A percentile compares a stretch with the other conserved stretches of the same genome.
Evolutionary conservation across 2,329 filamentous ascomycete genomes (phyloP).

Genomic region (Pseudogymnoascus sp.): DNA sequence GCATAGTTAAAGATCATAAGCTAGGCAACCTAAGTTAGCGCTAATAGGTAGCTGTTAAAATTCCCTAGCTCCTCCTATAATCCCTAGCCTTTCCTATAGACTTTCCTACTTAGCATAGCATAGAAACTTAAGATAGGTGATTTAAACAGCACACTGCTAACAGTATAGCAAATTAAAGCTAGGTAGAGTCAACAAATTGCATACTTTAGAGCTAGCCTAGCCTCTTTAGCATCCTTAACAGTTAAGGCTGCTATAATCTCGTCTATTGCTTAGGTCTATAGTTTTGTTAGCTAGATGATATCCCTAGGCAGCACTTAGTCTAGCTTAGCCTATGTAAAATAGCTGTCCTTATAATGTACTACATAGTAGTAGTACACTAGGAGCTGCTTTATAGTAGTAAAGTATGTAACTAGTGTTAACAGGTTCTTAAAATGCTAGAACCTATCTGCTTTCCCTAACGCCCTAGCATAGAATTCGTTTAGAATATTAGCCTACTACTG

Average conservation of each 20-base stretch:
- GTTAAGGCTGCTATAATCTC: conserved; percentile 10
- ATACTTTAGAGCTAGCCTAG: conserved; percentile 12
- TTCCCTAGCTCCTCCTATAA: conserved; percentile 13
- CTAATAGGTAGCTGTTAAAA: conserved; percentile 13
- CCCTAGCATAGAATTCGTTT: too few species aligned
- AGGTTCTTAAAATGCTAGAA: too few species aligned
- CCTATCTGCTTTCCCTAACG: too few species aligned
- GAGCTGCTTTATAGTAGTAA: too few species aligned
- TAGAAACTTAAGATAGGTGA: conserved; percentile 14
- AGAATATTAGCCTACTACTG: too few species aligned
- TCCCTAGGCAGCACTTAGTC: not conserved
- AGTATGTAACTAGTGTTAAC: too few species aligned
- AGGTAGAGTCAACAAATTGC: conserved; percentile 12
- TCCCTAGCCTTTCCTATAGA: not conserved
- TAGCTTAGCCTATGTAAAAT: conserved; percentile 6
- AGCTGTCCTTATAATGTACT: conserved; percentile 3
- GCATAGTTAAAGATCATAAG: conserved; percentile 9
- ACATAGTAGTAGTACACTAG: conserved; percentile 14
- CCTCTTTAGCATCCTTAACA: conserved; percentile 13
- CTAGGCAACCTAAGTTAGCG: conserved; percentile 11
- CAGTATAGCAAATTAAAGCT: conserved; percentile 12
- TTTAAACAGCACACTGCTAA: conserved; percentile 12
- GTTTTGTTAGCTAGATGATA: not conserved
- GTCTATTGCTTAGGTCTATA: conserved; percentile 11
- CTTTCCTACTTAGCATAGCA: conserved; percentile 4